These are phyloP conservation scores for Marasmius sp. DNA, from an alignment of 1,284 basidiomycete species.

Conservation along the genomic window DNA sequence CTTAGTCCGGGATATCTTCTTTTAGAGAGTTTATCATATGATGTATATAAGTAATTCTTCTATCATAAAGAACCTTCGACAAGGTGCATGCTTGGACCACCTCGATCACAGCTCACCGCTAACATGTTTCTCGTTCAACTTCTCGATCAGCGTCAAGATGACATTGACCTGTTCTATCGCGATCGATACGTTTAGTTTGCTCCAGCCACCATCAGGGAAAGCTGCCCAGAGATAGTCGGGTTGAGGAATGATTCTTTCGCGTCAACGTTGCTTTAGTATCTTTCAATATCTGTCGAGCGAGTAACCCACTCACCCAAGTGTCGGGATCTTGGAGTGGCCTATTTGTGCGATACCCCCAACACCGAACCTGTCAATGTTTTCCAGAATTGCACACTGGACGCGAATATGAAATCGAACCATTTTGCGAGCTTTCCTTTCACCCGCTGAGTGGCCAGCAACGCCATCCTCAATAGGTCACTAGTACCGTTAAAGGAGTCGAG, in stretches of 20 bases:
- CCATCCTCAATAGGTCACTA: conserved; percentile 24
- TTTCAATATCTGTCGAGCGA: not conserved
- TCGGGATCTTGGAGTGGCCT: conserved; percentile 24
- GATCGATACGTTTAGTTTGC: conserved; percentile 23
- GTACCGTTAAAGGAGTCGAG: conserved; percentile 25
- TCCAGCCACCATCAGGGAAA: conserved; percentile 29
- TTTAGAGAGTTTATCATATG: no score
- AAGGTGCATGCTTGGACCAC: no score
- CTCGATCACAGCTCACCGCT: not conserved
- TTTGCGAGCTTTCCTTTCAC: conserved; percentile 22
- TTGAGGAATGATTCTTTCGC: conserved; percentile 24
- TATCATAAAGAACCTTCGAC: no score
- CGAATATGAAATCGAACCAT: conserved; percentile 17
- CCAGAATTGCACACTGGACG: not conserved
- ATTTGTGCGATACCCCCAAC: conserved; percentile 25
- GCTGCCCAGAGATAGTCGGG: conserved; percentile 28
- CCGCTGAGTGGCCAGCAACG: conserved; percentile 22
- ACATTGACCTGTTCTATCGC: conserved; percentile 26
- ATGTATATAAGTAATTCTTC: no score
- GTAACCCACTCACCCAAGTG: conserved; percentile 22
- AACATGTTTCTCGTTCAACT: conserved; percentile 18
- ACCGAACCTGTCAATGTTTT: conserved; percentile 20
- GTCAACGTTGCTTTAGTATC: not conserved
- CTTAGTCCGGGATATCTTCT: no score
- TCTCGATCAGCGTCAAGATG: conserved; percentile 21